Conservation (phyloP, 148 eudicot species). For the Linanthus parryae region DNA sequence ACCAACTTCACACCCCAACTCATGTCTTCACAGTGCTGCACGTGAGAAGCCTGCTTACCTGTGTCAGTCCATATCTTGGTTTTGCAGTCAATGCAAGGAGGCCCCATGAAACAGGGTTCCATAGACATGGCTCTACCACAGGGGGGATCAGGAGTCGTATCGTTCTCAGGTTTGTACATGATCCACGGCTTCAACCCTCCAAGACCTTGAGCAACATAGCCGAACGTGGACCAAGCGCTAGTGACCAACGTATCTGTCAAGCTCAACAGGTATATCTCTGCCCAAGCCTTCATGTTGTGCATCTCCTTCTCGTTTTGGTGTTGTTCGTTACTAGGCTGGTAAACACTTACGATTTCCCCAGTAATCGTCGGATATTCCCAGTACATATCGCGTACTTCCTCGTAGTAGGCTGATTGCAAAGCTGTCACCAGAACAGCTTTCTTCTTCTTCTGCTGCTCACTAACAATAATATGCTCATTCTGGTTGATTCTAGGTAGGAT, state of each 20-base stretch:
- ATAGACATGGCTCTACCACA: slow-evolving; percentile 73
- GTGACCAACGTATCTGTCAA: slow-evolving; percentile 76
- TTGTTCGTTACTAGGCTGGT: slow-evolving; percentile 87
- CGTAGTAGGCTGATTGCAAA: slow-evolving; percentile 57
- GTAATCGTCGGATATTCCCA: slow-evolving; percentile 77
- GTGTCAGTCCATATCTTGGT: slow-evolving; percentile 50
- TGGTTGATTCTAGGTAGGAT: slow-evolving; percentile 49
- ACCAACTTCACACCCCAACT: slow-evolving; percentile 94
- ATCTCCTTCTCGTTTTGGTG: slow-evolving; percentile 49
- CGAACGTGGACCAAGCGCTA: slow-evolving; percentile 93
- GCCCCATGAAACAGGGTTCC: slow-evolving; percentile 94
- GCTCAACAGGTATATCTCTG: slow-evolving; percentile 91
- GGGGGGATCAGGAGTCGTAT: slow-evolving; percentile 64
- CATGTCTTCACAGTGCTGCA: slow-evolving; percentile 91
- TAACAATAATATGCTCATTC: slow-evolving; percentile 14
- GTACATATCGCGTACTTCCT: slow-evolving; percentile 51
- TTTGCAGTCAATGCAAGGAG: slow-evolving; percentile 88
- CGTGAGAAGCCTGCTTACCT: slow-evolving; percentile 72
- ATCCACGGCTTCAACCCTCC: slow-evolving; percentile 98
- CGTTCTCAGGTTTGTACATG: slow-evolving; percentile 67
- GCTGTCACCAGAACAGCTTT: slow-evolving; percentile 76
- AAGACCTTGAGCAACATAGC: slow-evolving; percentile 89
- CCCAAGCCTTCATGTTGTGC: slow-evolving; percentile 85
- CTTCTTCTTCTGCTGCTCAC: no score
- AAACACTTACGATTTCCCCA: slow-evolving; percentile 59